Base-by-base conservation (phyloP, 257 asterid genomes). In the Misopates orontium region DNA sequence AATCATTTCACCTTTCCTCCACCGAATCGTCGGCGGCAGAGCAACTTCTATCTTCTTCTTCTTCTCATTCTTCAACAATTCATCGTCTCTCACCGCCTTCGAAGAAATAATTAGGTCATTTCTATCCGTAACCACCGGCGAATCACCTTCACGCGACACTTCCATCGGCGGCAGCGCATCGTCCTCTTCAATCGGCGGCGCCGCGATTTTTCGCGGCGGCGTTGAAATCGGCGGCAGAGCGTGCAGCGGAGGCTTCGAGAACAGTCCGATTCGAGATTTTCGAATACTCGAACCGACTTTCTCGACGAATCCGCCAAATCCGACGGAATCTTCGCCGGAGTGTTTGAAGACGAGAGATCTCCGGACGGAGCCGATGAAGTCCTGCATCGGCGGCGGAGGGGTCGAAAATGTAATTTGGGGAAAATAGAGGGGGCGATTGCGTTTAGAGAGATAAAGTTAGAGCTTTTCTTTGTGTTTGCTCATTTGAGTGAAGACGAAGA, bases 1-100 rank as follows among this genome's bases (percentile, higher is more conserved):
- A 19, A 87, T 87, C 79, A 90, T 67, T 70, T 90, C 97, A 74
- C 97, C 97, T 70, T 82, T 90, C 83, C 96, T 71, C 97, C 97
- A 90, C 75, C 95, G 80, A 70, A 90, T 88, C 57, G 77, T 70
- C 49, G 87, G 73, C 60, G 70, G 80, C 74, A 58, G 52, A n/a
- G 51, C 22, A 22, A 51, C 80, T 60, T 60, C 84, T 55, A 42
- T 25, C 64, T 64, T 70, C 63, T 52, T 61, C 22, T 53, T 56
- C 44, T 59, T 66, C n/a, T n/a, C n/a, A n/a, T n/a, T n/a, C 3
- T 28, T 28, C 22, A 17, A 21, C 49, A 19, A 50, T 22, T 48
- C 71, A 8, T 75, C 68, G 4, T 65, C 72, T 41, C n/a, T 70
- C 10, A 13, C 58, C 0, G 2, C 63, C 42, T 60, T 67, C 10